Percentiles rank a stretch among this genome's conserved stretches.
Evolutionary conservation across 1,284 basidiomycete genomes (phyloP).

Genomic region (Puccinia polysora): DNA sequence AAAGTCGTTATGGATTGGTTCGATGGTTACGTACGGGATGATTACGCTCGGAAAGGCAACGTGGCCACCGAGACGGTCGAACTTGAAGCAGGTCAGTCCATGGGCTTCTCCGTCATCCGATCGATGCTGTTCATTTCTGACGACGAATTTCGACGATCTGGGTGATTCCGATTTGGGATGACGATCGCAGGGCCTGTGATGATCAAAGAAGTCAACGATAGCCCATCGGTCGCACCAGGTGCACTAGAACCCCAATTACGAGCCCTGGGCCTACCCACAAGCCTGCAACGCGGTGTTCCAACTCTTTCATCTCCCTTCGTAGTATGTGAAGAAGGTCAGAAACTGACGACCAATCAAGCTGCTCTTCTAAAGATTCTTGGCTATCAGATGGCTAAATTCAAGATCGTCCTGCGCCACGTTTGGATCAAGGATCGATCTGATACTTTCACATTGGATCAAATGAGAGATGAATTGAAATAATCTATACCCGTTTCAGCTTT

Average conservation of each 20-base stretch:
- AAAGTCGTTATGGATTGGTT: conserved; percentile 93
- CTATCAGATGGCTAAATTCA: conserved; percentile 39
- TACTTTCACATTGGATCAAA: conserved; percentile 22
- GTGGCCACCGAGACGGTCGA: conserved; percentile 68
- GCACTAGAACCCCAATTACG: conserved; percentile 94
- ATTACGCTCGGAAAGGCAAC: conserved; percentile 87
- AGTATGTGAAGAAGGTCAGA: conserved; percentile 77
- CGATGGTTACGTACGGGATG: conserved; percentile 76
- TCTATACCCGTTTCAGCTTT: too few species aligned
- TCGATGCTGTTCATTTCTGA: not conserved
- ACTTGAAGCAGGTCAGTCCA: conserved; percentile 63
- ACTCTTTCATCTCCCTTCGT: conserved; percentile 73
- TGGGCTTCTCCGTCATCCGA: not conserved
- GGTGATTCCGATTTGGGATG: not conserved
- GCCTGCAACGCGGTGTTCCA: conserved; percentile 79
- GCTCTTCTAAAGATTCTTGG: conserved; percentile 43
- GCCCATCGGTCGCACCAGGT: conserved; percentile 71
- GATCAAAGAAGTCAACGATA: conserved; percentile 57
- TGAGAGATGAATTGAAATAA: conserved; percentile 11
- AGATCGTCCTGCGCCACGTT: conserved; percentile 30
- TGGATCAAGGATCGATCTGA: conserved; percentile 33
- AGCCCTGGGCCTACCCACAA: conserved; percentile 78
- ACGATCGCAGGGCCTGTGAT: conserved; percentile 55
- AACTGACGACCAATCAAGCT: conserved; percentile 64
- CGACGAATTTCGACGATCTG: not conserved